Evolutionary conservation across 768 basidiomycete genomes (phyloP).

Genomic region (Xerocomellus intermedius): DNA sequence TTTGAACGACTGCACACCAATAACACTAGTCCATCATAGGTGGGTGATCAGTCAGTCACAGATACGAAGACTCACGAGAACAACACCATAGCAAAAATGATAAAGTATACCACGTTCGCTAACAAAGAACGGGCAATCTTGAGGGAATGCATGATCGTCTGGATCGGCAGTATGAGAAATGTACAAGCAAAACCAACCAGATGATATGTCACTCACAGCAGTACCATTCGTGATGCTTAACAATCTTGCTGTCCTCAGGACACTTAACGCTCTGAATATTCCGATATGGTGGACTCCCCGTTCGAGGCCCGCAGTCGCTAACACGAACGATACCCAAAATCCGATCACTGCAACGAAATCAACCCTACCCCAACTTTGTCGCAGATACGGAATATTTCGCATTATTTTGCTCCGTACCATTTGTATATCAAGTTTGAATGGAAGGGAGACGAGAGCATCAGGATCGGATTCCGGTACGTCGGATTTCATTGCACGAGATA

Average conservation of each 20-base stretch:
- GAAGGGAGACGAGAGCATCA: constrained; percentile 44
- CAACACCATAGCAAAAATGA: constrained; percentile 82
- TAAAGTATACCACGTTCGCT: constrained; percentile 86
- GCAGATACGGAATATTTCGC: constrained; percentile 79
- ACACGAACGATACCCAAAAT: constrained; percentile 82
- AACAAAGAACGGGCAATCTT: constrained; percentile 90
- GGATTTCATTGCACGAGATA: constrained; percentile 48
- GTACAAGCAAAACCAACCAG: neutral
- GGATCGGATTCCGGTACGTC: constrained; percentile 38
- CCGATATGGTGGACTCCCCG: constrained; percentile 70
- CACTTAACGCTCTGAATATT: constrained; percentile 84
- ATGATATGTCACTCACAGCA: constrained; percentile 57
- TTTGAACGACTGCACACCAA: constrained; percentile 92
- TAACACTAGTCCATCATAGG: constrained; percentile 47
- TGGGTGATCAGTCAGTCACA: neutral
- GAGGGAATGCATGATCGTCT: constrained; percentile 88
- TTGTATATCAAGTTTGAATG: constrained; percentile 60
- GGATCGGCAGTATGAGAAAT: constrained; percentile 9
- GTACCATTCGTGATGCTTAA: constrained; percentile 90
- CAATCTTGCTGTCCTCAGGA: constrained; percentile 77
- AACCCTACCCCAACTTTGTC: constrained; percentile 90
- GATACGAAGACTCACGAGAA: constrained; percentile 63
- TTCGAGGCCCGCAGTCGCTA: constrained; percentile 71
- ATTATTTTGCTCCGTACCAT: constrained; percentile 54
- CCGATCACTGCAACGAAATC: constrained; percentile 82